These are phyloP conservation scores for Aspergillus sclerotiicarbonarius DNA, from an alignment of 495 filamentous ascomycete genomes.

Conservation along the genomic window DNA sequence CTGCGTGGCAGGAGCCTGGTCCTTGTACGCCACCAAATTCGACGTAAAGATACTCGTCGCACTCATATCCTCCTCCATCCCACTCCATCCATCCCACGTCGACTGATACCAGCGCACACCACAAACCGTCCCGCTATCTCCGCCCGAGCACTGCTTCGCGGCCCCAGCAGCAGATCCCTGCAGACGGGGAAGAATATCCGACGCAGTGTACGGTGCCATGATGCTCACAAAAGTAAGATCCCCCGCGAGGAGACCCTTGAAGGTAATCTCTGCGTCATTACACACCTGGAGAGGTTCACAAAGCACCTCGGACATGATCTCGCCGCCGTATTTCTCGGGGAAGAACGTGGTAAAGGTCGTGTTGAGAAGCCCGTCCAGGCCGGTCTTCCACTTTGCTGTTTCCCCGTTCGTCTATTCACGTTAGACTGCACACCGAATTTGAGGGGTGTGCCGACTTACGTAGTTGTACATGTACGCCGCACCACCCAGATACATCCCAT, in stretches of 20 bases:
- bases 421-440: too few species aligned
- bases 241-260: constrained; percentile 71
- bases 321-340: constrained; percentile 52
- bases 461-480: constrained; percentile 77
- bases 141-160: constrained; percentile 56
- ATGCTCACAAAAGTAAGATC: constrained; percentile 66
- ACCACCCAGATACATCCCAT: constrained; percentile 71
- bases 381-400: constrained; percentile 52
- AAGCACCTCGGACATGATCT: constrained; percentile 63
- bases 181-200: constrained; percentile 56
- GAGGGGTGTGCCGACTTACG: too few species aligned
- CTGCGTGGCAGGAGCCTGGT: constrained; percentile 15
- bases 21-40: constrained; percentile 45
- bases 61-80: constrained; percentile 58
- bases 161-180: constrained; percentile 57
- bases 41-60: constrained; percentile 57
- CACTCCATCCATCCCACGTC: constrained; percentile 44
- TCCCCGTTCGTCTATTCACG: constrained; percentile 37
- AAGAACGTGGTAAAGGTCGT: constrained; percentile 45
- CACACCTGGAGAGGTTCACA: constrained; percentile 67
- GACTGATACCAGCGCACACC: constrained; percentile 51
- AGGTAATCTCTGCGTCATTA: constrained; percentile 65
- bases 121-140: constrained; percentile 46
- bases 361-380: constrained; percentile 54
- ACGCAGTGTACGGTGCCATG: constrained; percentile 61